These are phyloP conservation scores for Beauveria caledonica DNA, from an alignment of 2,329 filamentous ascomycete species.

Conservation along the genomic window DNA sequence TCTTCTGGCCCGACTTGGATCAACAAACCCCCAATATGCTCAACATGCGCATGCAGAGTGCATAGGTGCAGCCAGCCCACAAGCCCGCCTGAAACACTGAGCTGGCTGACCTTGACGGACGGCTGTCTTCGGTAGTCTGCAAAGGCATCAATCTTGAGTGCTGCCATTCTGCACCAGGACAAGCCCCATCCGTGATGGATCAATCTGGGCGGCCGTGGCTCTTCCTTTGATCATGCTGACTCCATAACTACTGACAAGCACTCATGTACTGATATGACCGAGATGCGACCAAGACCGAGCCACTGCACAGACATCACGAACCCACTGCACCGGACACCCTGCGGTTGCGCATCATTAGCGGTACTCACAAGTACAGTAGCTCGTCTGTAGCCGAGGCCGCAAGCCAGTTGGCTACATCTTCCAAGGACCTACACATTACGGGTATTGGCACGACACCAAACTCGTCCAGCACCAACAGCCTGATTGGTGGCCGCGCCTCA, in stretches of 20 bases:
- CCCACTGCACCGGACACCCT: not conserved
- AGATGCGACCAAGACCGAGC: not conserved
- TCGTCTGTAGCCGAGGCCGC: not conserved
- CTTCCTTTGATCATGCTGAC: not conserved
- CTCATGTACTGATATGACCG: not conserved
- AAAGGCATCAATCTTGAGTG: too few relatives aligned
- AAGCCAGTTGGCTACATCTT: not conserved
- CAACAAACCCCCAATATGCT: not conserved
- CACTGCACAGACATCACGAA: not conserved
- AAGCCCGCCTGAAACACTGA: conserved; percentile 7
- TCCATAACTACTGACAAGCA: not conserved
- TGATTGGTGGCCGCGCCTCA: not conserved
- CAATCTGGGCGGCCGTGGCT: not conserved
- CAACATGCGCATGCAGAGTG: not conserved
- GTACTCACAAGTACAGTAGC: too few relatives aligned
- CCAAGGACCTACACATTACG: not conserved
- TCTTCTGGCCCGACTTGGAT: not conserved
- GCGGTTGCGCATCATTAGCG: not conserved
- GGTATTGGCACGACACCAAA: not conserved
- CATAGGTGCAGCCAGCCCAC: not conserved
- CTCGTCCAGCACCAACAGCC: not conserved
- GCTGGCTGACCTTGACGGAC: not conserved
- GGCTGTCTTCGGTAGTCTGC: not conserved
- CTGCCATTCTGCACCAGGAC: too few relatives aligned
- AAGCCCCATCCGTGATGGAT: not conserved